Percentiles rank a stretch among this genome's conserved stretches.
phyloP scores from a whole-genome alignment of 2,329 filamentous ascomycete species.

The Sarocladium kiliense region DNA sequence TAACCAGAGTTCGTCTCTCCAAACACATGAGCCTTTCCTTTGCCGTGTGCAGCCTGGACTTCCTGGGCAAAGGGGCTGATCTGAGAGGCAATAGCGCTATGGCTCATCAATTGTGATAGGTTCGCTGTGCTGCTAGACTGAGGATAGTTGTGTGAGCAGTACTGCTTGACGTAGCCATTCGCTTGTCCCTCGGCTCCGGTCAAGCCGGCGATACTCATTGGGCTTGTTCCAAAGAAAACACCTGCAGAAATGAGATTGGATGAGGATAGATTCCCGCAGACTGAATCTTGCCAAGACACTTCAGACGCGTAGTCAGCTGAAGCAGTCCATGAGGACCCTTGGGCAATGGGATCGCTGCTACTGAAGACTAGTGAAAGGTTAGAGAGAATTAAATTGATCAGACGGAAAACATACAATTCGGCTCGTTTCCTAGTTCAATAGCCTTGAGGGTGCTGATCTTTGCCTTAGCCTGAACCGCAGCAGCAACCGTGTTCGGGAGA shows the following conservation, averaged over 20 bases:
- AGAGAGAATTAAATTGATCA: too few relatives aligned
- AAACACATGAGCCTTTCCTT: constrained; percentile 34
- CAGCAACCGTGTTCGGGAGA: constrained; percentile 47
- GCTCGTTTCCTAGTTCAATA: constrained; percentile 54
- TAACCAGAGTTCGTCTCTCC: constrained; percentile 41
- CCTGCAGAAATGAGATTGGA: constrained; percentile 26
- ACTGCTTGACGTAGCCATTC: constrained; percentile 31
- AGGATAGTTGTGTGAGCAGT: constrained; percentile 41
- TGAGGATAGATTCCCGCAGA: constrained; percentile 22
- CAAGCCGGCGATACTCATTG: constrained; percentile 31
- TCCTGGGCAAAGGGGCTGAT: constrained; percentile 31
- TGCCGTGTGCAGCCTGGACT: constrained; percentile 26
- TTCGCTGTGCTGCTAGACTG: constrained; percentile 28
- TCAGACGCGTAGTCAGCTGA: constrained; percentile 26
- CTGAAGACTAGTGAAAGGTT: constrained; percentile 17
- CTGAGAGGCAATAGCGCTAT: constrained; percentile 31
- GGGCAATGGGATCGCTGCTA: constrained; percentile 17
- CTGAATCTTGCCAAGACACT: constrained; percentile 25
- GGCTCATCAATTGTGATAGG: constrained; percentile 34
- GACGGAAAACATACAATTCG: too few relatives aligned
- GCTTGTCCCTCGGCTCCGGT: constrained; percentile 29
- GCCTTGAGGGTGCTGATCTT: constrained; percentile 45
- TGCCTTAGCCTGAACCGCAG: constrained; percentile 38
- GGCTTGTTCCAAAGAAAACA: constrained; percentile 26
- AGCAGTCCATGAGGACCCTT: constrained; percentile 24